Evolutionary conservation across 192 early-diverging fungal species (phyloP).

Genomic region (Globomyces pollinis-pini): DNA sequence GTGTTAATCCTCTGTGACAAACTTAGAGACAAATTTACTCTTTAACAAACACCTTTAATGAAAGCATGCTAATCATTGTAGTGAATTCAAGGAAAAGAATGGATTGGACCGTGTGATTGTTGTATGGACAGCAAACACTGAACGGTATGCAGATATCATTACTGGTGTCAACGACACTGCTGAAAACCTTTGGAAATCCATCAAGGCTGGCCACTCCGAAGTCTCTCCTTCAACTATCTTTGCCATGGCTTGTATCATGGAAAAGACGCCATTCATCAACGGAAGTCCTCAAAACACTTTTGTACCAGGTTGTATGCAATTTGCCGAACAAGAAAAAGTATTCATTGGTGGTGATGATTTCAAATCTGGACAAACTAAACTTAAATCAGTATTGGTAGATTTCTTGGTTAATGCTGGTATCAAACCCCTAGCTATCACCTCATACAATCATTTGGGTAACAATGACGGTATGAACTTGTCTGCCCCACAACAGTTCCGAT

Average conservation of each 20-base stretch:
- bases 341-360: constrained; percentile 99
- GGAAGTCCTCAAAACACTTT: constrained; percentile 99
- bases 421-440: constrained; percentile 94
- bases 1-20: too few species aligned
- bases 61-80: constrained; percentile 2
- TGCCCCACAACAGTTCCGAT: constrained; percentile 95
- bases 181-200: constrained; percentile 78
- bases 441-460: constrained; percentile 98
- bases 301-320: constrained; percentile 86
- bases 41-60: too few species aligned
- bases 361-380: constrained; percentile 99
- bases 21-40: too few species aligned
- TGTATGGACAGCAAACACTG: constrained; percentile 99
- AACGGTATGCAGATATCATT: constrained; percentile 80
- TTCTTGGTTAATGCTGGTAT: constrained; percentile 98
- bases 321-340: constrained; percentile 80
- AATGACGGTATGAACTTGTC: constrained; percentile 99
- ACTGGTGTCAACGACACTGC: constrained; percentile 96
- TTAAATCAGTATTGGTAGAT: constrained; percentile 98
- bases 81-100: constrained; percentile 87
- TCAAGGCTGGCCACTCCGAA: constrained; percentile 77
- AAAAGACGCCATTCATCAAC: constrained; percentile 95
- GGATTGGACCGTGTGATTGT: constrained; percentile 88
- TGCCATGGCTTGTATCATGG: constrained; percentile 91
- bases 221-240: constrained; percentile 94